A percentile compares a stretch with the other conserved stretches of the same genome.
phyloP scores from a whole-genome alignment of 139 green algal species.

The Coccomyxa sp. region DNA sequence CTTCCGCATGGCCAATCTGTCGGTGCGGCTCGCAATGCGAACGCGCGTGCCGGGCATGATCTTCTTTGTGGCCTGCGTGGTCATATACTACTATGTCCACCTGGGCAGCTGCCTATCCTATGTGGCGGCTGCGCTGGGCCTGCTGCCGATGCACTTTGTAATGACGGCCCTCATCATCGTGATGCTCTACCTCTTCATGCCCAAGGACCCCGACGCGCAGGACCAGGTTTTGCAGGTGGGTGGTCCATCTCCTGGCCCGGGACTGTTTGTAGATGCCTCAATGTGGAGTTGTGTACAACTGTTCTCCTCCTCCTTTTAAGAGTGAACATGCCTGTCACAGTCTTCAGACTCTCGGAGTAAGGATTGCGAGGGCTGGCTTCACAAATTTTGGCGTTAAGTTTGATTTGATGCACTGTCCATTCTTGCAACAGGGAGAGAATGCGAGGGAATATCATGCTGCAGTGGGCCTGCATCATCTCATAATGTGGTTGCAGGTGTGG shows the following conservation, averaged over 20 bases:
- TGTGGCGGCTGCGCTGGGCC: constrained; percentile 7
- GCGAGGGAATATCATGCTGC: neutral
- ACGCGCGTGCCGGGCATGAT: constrained; percentile 15
- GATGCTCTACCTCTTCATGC: constrained; percentile 13
- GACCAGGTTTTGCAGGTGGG: constrained; percentile 8
- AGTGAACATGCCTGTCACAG: neutral
- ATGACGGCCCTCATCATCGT: constrained; percentile 3
- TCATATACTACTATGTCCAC: constrained; percentile 16
- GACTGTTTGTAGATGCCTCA: neutral
- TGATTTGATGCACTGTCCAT: neutral
- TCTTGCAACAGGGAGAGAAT: neutral
- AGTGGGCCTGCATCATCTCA: neutral
- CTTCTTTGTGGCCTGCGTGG: constrained; percentile 15
- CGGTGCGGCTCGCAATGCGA: constrained; percentile 20
- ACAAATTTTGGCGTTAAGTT: no score
- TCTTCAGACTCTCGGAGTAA: neutral
- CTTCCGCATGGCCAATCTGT: constrained; percentile 35
- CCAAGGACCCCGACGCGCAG: constrained; percentile 17
- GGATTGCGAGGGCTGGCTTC: neutral
- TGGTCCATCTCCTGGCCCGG: neutral
- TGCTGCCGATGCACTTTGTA: constrained; percentile 21
- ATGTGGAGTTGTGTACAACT: neutral
- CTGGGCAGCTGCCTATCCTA: constrained; percentile 11
- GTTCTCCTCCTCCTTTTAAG: neutral
- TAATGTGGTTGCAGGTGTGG: constrained; percentile 6